A percentile compares a stretch with the other conserved stretches of the same genome.
Conservation (phyloP, 1,284 basidiomycete species). For the Rhodotorula mucilaginosa region DNA sequence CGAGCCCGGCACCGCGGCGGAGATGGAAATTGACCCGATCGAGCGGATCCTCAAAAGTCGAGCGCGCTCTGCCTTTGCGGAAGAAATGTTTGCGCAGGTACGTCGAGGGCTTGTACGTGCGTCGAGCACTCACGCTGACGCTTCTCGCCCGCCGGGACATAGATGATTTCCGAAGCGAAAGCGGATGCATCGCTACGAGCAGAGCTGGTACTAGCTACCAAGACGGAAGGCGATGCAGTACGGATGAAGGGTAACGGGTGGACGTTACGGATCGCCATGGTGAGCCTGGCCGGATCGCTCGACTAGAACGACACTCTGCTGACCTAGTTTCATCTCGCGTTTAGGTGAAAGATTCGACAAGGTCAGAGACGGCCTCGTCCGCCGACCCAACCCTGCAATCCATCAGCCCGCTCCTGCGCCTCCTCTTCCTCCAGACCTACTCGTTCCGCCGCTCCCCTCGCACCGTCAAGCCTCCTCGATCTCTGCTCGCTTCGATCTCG, state of each 20-base stretch:
- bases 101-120: neutral
- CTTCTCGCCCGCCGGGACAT: neutral
- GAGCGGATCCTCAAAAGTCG: neutral
- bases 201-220: constrained; percentile 17
- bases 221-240: constrained; percentile 22
- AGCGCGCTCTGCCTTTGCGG: constrained; percentile 23
- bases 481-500: constrained; percentile 23
- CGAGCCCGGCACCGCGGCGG: neutral
- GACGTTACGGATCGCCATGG: constrained; percentile 24
- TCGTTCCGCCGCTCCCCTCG: constrained; percentile 6
- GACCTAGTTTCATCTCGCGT: too few relatives aligned
- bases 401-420: constrained; percentile 23
- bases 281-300: neutral
- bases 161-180: constrained; percentile 28
- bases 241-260: constrained; percentile 11
- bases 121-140: too few relatives aligned
- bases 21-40: neutral
- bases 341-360: neutral
- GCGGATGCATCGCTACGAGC: constrained; percentile 16
- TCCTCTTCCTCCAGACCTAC: constrained; percentile 35
- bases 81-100: constrained; percentile 39
- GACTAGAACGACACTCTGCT: too few relatives aligned
- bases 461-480: neutral
- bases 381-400: too few relatives aligned
- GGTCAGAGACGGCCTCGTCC: neutral